These are phyloP conservation scores for Lactarius evosmus DNA, from an alignment of 768 basidiomycete species.

Conservation along the genomic window DNA sequence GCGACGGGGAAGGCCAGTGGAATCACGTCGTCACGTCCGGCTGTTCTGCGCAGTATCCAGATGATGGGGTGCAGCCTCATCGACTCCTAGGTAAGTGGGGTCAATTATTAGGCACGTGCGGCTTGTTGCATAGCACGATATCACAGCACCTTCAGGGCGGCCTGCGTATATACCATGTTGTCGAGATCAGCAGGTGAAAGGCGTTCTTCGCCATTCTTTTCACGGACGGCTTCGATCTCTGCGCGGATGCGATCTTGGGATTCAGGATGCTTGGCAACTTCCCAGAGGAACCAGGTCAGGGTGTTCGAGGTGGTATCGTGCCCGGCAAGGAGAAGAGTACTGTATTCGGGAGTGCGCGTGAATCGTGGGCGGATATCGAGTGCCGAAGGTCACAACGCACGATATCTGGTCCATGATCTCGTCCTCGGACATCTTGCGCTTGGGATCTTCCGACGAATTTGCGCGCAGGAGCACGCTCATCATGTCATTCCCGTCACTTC, in stretches of 20 bases:
- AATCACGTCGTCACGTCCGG: slow-evolving; percentile 25
- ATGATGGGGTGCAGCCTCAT: slow-evolving; percentile 26
- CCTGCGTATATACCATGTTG: slow-evolving; percentile 21
- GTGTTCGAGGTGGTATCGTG: slow-evolving; percentile 25
- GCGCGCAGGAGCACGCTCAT: slow-evolving; percentile 26
- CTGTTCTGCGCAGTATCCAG: slow-evolving; percentile 12
- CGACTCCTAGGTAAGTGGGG: slow-evolving; percentile 16
- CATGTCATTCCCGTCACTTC: slow-evolving; percentile 24
- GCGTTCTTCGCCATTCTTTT: slow-evolving; percentile 2
- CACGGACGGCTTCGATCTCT: slow-evolving; percentile 20
- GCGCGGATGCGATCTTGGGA: slow-evolving; percentile 23
- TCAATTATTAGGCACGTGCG: neutral
- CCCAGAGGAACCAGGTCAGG: slow-evolving; percentile 25
- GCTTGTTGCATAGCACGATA: neutral
- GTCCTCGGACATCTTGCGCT: slow-evolving; percentile 5
- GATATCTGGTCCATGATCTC: slow-evolving; percentile 23
- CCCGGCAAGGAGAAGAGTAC: slow-evolving; percentile 21
- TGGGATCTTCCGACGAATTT: slow-evolving; percentile 15
- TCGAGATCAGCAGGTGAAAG: slow-evolving; percentile 18
- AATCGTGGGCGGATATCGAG: neutral
- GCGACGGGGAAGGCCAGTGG: slow-evolving; percentile 23
- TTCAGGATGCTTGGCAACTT: slow-evolving; percentile 24
- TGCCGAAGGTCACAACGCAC: neutral
- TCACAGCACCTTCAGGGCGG: slow-evolving; percentile 22
- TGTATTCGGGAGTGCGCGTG: neutral